These are phyloP conservation scores for Globisporangium nagaii DNA, from an alignment of 352 stramenopile species.

Conservation along the genomic window DNA sequence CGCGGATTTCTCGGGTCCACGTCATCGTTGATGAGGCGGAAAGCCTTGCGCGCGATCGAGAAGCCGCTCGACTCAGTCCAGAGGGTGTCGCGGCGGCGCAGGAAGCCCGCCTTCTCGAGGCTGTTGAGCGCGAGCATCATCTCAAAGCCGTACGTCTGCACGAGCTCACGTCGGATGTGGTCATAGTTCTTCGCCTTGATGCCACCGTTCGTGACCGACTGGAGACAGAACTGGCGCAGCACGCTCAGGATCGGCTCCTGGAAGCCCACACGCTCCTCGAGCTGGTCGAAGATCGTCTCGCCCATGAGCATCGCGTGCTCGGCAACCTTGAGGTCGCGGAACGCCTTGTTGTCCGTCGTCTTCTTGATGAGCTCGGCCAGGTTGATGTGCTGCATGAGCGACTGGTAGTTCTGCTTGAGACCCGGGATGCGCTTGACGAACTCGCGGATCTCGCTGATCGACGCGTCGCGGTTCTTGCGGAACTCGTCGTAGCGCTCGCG, in stretches of 20 bases:
- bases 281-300: slow-evolving; percentile 91
- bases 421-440: slow-evolving; percentile 98
- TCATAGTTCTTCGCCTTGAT: slow-evolving; percentile 95
- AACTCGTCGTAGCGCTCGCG: slow-evolving; percentile 93
- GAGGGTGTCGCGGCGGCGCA: slow-evolving; percentile 86
- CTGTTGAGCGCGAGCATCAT: slow-evolving; percentile 91
- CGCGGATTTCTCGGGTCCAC: slow-evolving; percentile 91
- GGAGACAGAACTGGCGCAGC: slow-evolving; percentile 91
- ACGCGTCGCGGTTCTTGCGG: slow-evolving; percentile 93
- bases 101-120: slow-evolving; percentile 91
- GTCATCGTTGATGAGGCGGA: slow-evolving; percentile 95
- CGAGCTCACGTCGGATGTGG: slow-evolving; percentile 88
- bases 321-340: slow-evolving; percentile 93
- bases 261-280: slow-evolving; percentile 94
- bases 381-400: slow-evolving; percentile 97
- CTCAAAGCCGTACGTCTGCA: slow-evolving; percentile 97
- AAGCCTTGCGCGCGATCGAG: slow-evolving; percentile 77
- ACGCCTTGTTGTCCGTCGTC: slow-evolving; percentile 89
- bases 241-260: slow-evolving; percentile 89
- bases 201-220: slow-evolving; percentile 90
- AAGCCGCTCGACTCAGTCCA: slow-evolving; percentile 85
- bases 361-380: slow-evolving; percentile 95
- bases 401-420: slow-evolving; percentile 92
- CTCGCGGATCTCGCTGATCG: slow-evolving; percentile 96
- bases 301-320: slow-evolving; percentile 96